Conservation (phyloP, 495 filamentous ascomycete genomes). For the Xylaria curta region DNA sequence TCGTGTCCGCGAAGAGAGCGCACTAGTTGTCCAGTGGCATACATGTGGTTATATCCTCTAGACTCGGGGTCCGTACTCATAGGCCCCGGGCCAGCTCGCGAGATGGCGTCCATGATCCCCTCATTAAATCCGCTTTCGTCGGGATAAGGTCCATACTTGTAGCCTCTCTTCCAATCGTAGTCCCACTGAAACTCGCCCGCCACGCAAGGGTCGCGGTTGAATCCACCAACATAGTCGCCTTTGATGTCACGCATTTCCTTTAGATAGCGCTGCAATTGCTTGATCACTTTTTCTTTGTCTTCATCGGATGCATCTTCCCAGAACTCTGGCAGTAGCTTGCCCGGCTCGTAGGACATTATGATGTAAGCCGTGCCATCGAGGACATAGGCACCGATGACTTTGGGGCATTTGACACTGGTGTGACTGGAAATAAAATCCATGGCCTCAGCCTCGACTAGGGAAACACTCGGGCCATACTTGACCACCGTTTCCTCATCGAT, state of each 20-base stretch:
- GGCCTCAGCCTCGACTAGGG: slow-evolving; percentile 11
- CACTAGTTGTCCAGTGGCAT: not conserved
- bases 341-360: slow-evolving; percentile 9
- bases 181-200: no score
- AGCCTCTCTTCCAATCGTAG: not conserved
- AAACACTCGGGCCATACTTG: not conserved
- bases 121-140: not conserved
- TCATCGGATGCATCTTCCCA: not conserved
- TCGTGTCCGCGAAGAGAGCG: not conserved
- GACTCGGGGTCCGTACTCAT: not conserved
- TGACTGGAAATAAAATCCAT: slow-evolving; percentile 9
- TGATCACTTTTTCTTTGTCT: not conserved
- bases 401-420: slow-evolving; percentile 15
- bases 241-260: slow-evolving; percentile 1
- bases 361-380: not conserved
- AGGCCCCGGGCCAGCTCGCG: no score
- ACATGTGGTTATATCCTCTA: not conserved
- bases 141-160: not conserved
- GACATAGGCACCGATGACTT: slow-evolving; percentile 14
- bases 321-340: not conserved
- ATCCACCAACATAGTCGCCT: no score
- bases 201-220: no score
- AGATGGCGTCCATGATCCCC: no score
- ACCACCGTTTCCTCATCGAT: not conserved
- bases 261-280: not conserved